Base-by-base conservation (phyloP, 2,329 filamentous ascomycete species). In the Aspergillus oerlinghausenensis region DNA sequence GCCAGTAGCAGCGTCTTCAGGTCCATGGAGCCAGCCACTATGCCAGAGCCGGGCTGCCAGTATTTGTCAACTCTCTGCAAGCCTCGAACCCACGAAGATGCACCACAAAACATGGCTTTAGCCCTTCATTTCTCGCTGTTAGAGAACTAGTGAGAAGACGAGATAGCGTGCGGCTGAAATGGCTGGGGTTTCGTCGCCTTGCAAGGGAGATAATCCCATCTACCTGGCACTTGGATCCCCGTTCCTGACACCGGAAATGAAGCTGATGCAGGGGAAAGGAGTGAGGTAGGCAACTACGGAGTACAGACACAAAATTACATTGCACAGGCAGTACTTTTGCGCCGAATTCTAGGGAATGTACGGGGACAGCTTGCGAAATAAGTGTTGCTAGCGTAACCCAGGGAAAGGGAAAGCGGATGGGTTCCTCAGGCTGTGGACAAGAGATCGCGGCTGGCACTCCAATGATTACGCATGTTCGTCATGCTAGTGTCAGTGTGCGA, bases 191-290 rank as follows among this genome's bases (percentile, higher is more conserved):
- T 38, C 38, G 25, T 26, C 43, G 29, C 62, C 14, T 38, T 38
- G 32, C 32, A 38, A 56, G 50, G 61, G 56, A 55, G 56, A 9
- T 49, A 45, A 60, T 56, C 58, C 63, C 60, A 60, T 65, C 23
- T 49, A 62, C 56, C 56, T 60, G 61, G 60, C 45, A 53, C 54
- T 54, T 47, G 58, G 58, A 52, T 51, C 55, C 35, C 14, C 17
- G 42, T 55, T 50, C 57, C 49, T 54, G 53, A 48, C 21, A 49
- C 14, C 14, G 14, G 14, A 6, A 25, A 25, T 11, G 28, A 51
- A 49, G 29, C 50, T 52, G 32, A 38, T n/a, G 32, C 32, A 38
- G 32, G 52, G 56, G 50, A 59, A 26, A 48, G 54, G 32, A 35
- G 38, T 14, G 29, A 38, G 25, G 3, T 7, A 35, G 10, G 3